Percentiles rank a stretch among this genome's conserved stretches.
phyloP scores from a whole-genome alignment of 352 stramenopile species.

The Aphanomyces cochlioides region DNA sequence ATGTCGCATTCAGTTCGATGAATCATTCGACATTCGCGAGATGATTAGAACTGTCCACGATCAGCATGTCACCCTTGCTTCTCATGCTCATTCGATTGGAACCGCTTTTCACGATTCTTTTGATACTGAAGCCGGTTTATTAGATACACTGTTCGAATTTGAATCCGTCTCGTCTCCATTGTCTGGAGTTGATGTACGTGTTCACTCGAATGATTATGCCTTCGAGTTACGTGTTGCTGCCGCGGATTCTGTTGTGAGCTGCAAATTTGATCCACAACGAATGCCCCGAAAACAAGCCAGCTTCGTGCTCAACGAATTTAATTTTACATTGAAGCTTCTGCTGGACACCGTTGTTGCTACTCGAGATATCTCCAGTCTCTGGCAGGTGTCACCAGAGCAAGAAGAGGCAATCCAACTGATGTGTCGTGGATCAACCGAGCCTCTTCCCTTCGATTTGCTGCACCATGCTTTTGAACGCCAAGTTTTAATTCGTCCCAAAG shows the following conservation, averaged over 20 bases:
- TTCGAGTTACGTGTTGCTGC: no score
- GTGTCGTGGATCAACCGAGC: not conserved
- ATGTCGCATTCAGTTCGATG: not conserved
- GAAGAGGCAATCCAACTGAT: not conserved
- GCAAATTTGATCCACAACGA: not conserved
- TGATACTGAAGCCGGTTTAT: not conserved
- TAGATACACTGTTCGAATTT: not conserved
- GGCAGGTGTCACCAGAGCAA: not conserved
- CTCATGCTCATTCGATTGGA: no score
- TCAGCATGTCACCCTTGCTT: no score
- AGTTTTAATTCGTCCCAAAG: slow-evolving; percentile 32
- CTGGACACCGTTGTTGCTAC: not conserved
- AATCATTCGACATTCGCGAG: not conserved
- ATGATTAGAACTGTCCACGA: no score
- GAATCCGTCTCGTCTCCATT: not conserved
- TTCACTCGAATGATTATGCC: no score
- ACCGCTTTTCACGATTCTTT: not conserved
- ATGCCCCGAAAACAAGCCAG: not conserved
- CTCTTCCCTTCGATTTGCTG: not conserved
- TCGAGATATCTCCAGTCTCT: not conserved
- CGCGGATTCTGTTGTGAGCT: not conserved
- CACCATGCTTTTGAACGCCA: slow-evolving; percentile 9
- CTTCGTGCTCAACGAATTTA: not conserved
- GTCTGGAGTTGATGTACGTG: not conserved
- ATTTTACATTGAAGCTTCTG: slow-evolving; percentile 4